These are phyloP conservation scores for Xylariaceae sp. DNA, from an alignment of 2,329 filamentous ascomycete genomes.

Conservation along the genomic window DNA sequence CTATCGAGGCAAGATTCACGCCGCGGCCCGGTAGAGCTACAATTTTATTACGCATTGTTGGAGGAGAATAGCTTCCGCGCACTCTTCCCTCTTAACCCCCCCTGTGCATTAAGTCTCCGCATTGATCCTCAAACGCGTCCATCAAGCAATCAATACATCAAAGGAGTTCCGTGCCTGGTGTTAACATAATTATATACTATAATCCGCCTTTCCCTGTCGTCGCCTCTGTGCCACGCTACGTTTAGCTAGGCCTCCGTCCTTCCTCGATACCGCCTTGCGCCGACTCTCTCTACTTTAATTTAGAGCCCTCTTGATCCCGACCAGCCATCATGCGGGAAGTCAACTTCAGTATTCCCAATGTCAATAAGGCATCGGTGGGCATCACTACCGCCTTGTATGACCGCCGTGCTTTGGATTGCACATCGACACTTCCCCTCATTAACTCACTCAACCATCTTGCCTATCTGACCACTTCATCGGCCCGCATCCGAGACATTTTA, in stretches of 20 bases:
- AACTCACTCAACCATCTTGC: slow-evolving; percentile 99
- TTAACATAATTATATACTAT: slow-evolving; percentile 36
- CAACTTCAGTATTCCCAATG: slow-evolving; percentile 98
- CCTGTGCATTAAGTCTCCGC: slow-evolving; percentile 33
- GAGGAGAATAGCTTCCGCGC: slow-evolving; percentile 31
- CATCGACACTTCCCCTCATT: slow-evolving; percentile 94
- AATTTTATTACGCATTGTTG: slow-evolving; percentile 39
- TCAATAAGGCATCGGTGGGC: slow-evolving; percentile 98
- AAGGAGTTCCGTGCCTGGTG: slow-evolving; percentile 29
- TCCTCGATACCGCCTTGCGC: slow-evolving; percentile 30
- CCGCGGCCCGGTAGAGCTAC: slow-evolving; percentile 20
- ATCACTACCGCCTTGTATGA: slow-evolving; percentile 99
- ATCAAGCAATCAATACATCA: slow-evolving; percentile 27
- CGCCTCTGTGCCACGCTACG: slow-evolving; percentile 11
- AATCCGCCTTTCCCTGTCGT: slow-evolving; percentile 24
- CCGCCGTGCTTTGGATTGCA: slow-evolving; percentile 95
- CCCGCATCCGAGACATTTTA: slow-evolving; percentile 94
- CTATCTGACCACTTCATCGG: slow-evolving; percentile 96
- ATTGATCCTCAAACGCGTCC: slow-evolving; percentile 36
- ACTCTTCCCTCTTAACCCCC: slow-evolving; percentile 17
- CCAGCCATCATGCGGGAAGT: slow-evolving; percentile 89
- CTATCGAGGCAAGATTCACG: slow-evolving; percentile 18
- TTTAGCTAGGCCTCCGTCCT: slow-evolving; percentile 14
- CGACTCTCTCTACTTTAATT: slow-evolving; percentile 34
- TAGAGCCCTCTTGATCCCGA: slow-evolving; percentile 4